phyloP scores from a whole-genome alignment of 345 rosid genomes.

The Citrus sp. region DNA sequence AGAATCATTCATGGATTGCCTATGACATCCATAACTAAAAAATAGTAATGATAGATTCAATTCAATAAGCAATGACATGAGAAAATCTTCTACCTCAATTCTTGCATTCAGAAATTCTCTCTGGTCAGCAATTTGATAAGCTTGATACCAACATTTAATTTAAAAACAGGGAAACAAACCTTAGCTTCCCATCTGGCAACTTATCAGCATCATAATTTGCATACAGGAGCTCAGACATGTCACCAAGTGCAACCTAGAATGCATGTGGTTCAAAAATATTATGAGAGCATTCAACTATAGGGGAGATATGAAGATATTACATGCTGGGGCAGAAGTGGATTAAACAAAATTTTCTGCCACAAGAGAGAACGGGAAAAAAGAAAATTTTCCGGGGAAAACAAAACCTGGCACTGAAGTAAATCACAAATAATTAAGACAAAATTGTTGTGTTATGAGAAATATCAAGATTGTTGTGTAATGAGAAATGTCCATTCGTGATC shows the following conservation, averaged over 20 bases:
- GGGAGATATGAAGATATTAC: neutral
- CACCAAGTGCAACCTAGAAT: slow-evolving; percentile 84
- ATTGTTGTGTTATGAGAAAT: neutral
- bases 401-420: neutral
- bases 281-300: neutral
- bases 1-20: neutral
- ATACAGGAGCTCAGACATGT: slow-evolving; percentile 63
- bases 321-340: neutral
- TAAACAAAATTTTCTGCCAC: neutral
- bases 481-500: neutral
- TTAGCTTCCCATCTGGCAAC: slow-evolving; percentile 75
- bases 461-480: too few relatives aligned
- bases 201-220: slow-evolving; percentile 68
- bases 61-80: neutral
- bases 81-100: neutral
- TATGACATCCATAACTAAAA: neutral
- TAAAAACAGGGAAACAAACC: slow-evolving; percentile 36
- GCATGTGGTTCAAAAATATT: neutral
- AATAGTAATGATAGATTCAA: neutral
- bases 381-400: neutral
- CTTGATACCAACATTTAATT: neutral
- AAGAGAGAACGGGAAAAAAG: neutral
- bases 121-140: neutral
- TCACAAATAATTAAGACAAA: neutral
- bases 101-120: neutral